phyloP scores from a whole-genome alignment of 2,329 filamentous ascomycete species.

The Byssochlamys sp. region DNA sequence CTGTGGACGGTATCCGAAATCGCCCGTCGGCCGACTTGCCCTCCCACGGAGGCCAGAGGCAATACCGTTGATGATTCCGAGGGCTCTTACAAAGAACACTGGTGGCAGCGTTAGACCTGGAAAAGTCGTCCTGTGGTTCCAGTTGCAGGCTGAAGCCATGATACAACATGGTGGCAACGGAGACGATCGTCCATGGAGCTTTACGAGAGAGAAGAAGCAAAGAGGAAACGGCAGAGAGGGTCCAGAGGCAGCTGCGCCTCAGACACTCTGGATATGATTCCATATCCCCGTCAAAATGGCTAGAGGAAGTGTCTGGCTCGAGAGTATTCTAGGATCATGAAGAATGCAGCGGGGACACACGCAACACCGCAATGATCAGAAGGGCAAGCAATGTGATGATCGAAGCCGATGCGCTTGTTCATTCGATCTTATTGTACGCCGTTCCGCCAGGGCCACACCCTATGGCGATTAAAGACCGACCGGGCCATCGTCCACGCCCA shows the following conservation, averaged over 20 bases:
- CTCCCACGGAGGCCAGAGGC: not conserved
- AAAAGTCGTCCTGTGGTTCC: not conserved
- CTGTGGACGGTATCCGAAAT: not conserved
- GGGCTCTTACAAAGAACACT: not conserved
- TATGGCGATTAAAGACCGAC: not conserved
- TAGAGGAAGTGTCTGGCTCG: not conserved
- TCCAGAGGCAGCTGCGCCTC: not conserved
- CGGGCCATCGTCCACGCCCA: not conserved
- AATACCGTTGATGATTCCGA: not conserved
- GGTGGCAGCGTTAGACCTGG: not conserved
- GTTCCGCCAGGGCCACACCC: not conserved
- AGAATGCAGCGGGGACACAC: not conserved
- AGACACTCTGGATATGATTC: not conserved
- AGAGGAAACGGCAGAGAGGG: not conserved
- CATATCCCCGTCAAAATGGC: not conserved
- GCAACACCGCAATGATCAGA: not conserved
- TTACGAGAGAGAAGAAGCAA: not conserved
- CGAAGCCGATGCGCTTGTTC: not conserved
- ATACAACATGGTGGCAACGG: not conserved
- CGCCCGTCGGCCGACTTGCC: not conserved
- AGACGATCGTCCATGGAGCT: not conserved
- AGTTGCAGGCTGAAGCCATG: not conserved
- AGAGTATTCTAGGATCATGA: not conserved
- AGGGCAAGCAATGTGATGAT: not conserved
- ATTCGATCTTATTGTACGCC: not conserved